phyloP scores from a whole-genome alignment of 2,329 filamentous ascomycete species.

The Fusarium secorum region DNA sequence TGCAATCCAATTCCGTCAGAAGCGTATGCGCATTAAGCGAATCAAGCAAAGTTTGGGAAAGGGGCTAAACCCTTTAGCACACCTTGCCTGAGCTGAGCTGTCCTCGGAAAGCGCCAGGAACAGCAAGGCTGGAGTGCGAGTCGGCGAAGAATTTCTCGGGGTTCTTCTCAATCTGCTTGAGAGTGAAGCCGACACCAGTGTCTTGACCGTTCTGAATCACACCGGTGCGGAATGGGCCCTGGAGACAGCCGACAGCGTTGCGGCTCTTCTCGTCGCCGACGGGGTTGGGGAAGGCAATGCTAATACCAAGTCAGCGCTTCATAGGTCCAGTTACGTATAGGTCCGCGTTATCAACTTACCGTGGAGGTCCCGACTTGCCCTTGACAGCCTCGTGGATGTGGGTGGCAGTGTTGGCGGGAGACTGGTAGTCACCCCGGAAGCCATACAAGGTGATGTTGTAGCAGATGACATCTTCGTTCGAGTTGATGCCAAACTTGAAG shows the following conservation, averaged over 20 bases:
- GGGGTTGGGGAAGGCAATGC: conserved; percentile 60
- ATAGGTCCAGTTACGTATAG: background rate
- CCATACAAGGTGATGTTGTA: conserved; percentile 60
- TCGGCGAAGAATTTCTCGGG: conserved; percentile 62
- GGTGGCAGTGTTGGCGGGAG: conserved; percentile 59
- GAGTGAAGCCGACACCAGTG: conserved; percentile 54
- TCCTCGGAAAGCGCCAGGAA: conserved; percentile 61
- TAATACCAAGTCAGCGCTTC: conserved; percentile 15
- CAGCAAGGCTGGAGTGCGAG: conserved; percentile 57
- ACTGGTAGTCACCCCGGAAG: conserved; percentile 60
- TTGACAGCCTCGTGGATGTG: conserved; percentile 61
- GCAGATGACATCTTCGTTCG: conserved; percentile 52
- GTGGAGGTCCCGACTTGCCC: conserved; percentile 58
- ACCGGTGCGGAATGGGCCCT: conserved; percentile 48
- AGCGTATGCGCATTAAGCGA: background rate
- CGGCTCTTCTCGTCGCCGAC: conserved; percentile 47
- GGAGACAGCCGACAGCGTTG: conserved; percentile 52
- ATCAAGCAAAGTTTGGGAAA: background rate
- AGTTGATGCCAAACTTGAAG: conserved; percentile 63
- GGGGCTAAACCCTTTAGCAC: conserved; percentile 7
- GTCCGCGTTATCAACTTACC: conserved; percentile 39
- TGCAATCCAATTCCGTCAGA: background rate
- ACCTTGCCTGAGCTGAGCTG: conserved; percentile 49
- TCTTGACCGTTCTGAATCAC: conserved; percentile 43
- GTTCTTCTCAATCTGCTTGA: conserved; percentile 59